phyloP scores from a whole-genome alignment of 225 moss, liverwort and hornwort genomes.

The Pseudisothecium myosuroides region DNA sequence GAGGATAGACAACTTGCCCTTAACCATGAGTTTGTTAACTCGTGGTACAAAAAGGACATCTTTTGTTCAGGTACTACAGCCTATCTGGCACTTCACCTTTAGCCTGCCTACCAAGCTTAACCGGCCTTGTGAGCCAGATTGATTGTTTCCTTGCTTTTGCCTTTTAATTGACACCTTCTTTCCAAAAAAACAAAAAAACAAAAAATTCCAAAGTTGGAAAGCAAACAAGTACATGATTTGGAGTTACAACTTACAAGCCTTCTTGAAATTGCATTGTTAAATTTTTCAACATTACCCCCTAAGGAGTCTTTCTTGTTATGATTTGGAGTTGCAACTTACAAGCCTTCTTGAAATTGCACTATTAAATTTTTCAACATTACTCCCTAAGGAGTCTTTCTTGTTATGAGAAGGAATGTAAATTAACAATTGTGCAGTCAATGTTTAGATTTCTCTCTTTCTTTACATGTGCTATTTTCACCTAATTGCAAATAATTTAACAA shows the following conservation, averaged over 20 bases:
- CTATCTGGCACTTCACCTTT: too few species aligned
- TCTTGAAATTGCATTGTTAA: not conserved
- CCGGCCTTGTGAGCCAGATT: too few species aligned
- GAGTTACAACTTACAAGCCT: not conserved
- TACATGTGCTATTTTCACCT: not conserved
- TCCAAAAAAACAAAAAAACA: too few species aligned
- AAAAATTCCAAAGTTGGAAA: not conserved
- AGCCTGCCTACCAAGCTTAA: too few species aligned
- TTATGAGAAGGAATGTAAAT: not conserved
- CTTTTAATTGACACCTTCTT: too few species aligned
- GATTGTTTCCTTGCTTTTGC: too few species aligned
- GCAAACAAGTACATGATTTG: not conserved
- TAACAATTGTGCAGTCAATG: not conserved
- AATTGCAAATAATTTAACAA: not conserved
- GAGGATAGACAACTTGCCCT: too few species aligned
- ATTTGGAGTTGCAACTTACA: not conserved
- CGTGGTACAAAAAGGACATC: too few species aligned
- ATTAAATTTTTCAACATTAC: not conserved
- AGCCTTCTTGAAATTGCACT: not conserved
- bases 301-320: not conserved
- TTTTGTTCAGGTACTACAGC: too few species aligned
- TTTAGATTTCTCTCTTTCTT: not conserved
- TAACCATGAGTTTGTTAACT: too few species aligned
- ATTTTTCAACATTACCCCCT: not conserved
- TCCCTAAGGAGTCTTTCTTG: not conserved